Conservation (phyloP, 495 filamentous ascomycete species). For the Neurospora intermedia region DNA sequence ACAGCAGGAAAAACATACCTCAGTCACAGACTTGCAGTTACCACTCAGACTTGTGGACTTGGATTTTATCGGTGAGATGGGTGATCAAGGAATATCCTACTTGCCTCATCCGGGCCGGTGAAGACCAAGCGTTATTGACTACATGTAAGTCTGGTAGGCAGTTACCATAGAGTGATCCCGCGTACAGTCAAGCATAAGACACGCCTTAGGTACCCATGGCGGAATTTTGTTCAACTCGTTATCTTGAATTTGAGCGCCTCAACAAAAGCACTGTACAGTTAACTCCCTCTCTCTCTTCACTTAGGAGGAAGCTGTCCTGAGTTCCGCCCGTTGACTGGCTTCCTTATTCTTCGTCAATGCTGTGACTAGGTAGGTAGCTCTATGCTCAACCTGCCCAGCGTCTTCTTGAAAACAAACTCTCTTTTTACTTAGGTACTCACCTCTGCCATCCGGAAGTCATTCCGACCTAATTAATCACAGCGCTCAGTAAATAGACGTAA, state of each 20-base stretch:
- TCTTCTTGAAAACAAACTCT: neutral
- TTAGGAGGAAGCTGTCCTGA: neutral
- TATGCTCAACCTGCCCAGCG: neutral
- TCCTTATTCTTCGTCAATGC: neutral
- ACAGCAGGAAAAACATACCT: neutral
- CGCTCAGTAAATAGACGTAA: neutral
- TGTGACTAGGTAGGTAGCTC: no score
- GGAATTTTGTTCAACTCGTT: neutral
- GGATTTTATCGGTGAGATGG: neutral
- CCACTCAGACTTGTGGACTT: neutral
- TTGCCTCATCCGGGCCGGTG: neutral
- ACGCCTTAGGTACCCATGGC: neutral
- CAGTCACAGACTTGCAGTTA: neutral
- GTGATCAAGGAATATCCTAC: neutral
- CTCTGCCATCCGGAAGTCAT: neutral
- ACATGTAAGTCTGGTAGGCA: neutral
- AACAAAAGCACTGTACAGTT: neutral
- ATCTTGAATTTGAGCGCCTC: neutral
- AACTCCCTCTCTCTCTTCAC: neutral
- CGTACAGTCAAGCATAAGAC: neutral
- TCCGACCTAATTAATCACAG: neutral
- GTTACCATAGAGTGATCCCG: neutral
- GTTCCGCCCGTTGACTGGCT: neutral
- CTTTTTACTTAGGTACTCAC: neutral
- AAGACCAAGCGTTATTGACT: neutral